A percentile compares a stretch with the other conserved stretches of the same genome.
Conservation (phyloP, 257 asterid species). For the Lavandula angustifolia region DNA sequence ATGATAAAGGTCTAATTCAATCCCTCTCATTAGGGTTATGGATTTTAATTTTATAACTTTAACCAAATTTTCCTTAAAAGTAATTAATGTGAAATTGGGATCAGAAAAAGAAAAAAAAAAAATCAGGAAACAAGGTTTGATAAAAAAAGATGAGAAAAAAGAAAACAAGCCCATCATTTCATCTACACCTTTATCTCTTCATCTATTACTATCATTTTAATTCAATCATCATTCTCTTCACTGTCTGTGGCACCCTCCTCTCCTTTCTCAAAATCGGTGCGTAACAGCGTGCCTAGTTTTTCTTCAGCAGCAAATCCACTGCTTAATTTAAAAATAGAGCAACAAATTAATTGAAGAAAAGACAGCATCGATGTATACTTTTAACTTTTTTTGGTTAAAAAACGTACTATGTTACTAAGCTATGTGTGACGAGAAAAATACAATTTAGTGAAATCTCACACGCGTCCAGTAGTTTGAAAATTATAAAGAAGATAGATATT, state of each 20-base stretch:
- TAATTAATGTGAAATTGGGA: not conserved
- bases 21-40: not conserved
- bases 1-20: not conserved
- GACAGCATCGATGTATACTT: conserved; percentile 12
- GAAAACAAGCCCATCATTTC: conserved; percentile 37
- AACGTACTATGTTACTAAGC: not conserved
- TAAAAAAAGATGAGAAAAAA: conserved; percentile 9
- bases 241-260: conserved; percentile 33
- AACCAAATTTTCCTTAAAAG: too few relatives aligned
- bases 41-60: too few relatives aligned
- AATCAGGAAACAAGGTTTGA: not conserved
- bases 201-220: conserved; percentile 43
- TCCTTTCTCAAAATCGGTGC: conserved; percentile 41
- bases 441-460: too few relatives aligned
- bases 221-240: conserved; percentile 27
- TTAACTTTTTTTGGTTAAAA: not conserved
- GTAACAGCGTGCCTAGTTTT: conserved; percentile 27
- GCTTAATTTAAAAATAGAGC: not conserved
- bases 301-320: too few relatives aligned
- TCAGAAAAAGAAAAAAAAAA: not conserved
- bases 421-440: too few relatives aligned
- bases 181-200: conserved; percentile 50
- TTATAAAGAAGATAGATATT: too few relatives aligned
- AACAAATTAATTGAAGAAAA: not conserved
- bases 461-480: too few relatives aligned